Evolutionary conservation across 2,329 filamentous ascomycete genomes (phyloP).

Genomic region (Graphilbum sp.): DNA sequence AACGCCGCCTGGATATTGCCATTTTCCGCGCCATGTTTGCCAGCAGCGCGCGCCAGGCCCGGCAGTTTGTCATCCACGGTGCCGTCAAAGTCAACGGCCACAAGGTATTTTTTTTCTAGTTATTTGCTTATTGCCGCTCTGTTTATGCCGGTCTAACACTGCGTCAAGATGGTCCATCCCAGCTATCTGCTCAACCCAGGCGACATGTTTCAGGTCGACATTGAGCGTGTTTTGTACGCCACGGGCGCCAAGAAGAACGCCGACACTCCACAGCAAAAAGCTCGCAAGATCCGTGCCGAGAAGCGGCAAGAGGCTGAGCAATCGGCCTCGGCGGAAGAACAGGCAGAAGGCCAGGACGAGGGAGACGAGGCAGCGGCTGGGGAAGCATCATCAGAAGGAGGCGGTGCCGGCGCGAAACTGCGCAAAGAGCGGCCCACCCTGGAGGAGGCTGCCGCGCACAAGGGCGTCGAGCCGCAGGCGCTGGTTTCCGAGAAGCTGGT

Average conservation of each 20-base stretch:
- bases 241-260: constrained; percentile 55
- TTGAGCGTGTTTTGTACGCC: constrained; percentile 73
- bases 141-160: too few species aligned
- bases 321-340: constrained; percentile 12
- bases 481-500: constrained; percentile 6
- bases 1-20: constrained; percentile 84
- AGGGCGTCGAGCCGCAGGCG: neutral
- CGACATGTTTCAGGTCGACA: constrained; percentile 93
- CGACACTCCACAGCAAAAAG: constrained; percentile 12
- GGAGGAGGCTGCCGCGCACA: neutral
- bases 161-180: constrained; percentile 80
- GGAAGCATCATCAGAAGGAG: neutral
- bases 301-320: constrained; percentile 15
- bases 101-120: constrained; percentile 41
- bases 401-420: neutral
- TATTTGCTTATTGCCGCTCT: neutral
- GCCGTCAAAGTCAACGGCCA: constrained; percentile 92
- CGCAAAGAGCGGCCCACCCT: neutral
- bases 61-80: constrained; percentile 88
- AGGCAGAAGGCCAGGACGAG: constrained; percentile 10
- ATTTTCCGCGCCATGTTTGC: constrained; percentile 89
- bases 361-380: constrained; percentile 10
- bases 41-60: constrained; percentile 79
- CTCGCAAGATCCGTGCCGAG: constrained; percentile 12
- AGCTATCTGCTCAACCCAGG: constrained; percentile 92